A percentile compares a stretch with the other conserved stretches of the same genome.
Conservation (phyloP, 805 yeast species). For the Zygosaccharomyces gambellarensis region DNA sequence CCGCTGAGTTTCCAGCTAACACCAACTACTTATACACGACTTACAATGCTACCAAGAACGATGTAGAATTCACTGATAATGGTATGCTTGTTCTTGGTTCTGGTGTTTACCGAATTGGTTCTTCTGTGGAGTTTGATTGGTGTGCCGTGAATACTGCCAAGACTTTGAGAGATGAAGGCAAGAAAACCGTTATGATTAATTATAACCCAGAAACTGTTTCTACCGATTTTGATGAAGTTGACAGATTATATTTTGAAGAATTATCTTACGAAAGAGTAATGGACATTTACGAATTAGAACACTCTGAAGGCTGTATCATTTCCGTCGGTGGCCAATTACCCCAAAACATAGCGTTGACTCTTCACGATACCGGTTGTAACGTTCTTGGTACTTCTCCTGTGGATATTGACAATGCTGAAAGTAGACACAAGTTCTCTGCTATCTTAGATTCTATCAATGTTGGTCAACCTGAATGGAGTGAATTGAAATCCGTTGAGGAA, state of each 20-base stretch:
- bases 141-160: conserved; percentile 97
- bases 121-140: conserved; percentile 99
- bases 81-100: conserved; percentile 96
- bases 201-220: conserved; percentile 98
- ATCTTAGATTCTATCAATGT: conserved; percentile 88
- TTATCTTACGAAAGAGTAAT: conserved; percentile 91
- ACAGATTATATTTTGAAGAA: conserved; percentile 93
- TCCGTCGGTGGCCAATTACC: conserved; percentile 98
- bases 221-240: conserved; percentile 97
- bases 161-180: conserved; percentile 81
- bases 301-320: conserved; percentile 85
- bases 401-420: conserved; percentile 96
- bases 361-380: conserved; percentile 77
- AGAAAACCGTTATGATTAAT: conserved; percentile 91
- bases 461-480: conserved; percentile 98
- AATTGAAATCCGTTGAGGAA: conserved; percentile 76
- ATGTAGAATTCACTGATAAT: conserved; percentile 77
- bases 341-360: conserved; percentile 86
- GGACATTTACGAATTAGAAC: conserved; percentile 94
- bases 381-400: conserved; percentile 92
- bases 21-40: conserved; percentile 96
- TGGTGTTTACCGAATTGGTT: conserved; percentile 98
- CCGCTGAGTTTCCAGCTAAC: conserved; percentile 98
- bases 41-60: conserved; percentile 84
- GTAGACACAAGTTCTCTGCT: conserved; percentile 94